phyloP scores from a whole-genome alignment of 1,284 basidiomycete genomes.

The Thelephora terrestris region DNA sequence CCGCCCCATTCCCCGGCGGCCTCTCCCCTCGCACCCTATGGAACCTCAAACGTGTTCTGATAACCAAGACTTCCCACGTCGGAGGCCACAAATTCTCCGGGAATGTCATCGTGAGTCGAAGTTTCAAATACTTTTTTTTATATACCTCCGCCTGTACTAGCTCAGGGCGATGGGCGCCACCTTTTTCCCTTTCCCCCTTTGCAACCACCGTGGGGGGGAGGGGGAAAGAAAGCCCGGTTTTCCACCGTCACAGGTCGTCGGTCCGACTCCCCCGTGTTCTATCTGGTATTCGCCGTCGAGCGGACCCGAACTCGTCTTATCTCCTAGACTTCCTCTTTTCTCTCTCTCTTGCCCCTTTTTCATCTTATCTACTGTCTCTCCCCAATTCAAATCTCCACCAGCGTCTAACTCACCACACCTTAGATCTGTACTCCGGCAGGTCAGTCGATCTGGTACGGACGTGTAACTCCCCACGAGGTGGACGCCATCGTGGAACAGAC shows the following conservation, averaged over 20 bases:
- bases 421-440: constrained; percentile 85
- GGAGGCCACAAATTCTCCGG: constrained; percentile 90
- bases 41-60: constrained; percentile 48
- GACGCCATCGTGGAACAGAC: constrained; percentile 83
- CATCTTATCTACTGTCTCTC: no score
- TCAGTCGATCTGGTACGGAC: constrained; percentile 85
- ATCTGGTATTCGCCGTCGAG: not conserved
- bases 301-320: not conserved
- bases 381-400: no score
- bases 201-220: no score
- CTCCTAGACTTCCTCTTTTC: not conserved
- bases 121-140: not conserved
- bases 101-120: constrained; percentile 70
- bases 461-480: constrained; percentile 82
- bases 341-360: no score
- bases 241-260: no score
- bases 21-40: not conserved
- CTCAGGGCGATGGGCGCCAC: no score
- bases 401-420: no score
- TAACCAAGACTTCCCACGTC: constrained; percentile 80
- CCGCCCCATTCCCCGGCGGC: constrained; percentile 27
- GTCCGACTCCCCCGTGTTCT: not conserved
- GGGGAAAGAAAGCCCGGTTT: no score
- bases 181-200: no score
- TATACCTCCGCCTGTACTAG: no score